Evolutionary conservation across 148 eudicot genomes (phyloP).

Genomic region (Fallopia convolvulus): DNA sequence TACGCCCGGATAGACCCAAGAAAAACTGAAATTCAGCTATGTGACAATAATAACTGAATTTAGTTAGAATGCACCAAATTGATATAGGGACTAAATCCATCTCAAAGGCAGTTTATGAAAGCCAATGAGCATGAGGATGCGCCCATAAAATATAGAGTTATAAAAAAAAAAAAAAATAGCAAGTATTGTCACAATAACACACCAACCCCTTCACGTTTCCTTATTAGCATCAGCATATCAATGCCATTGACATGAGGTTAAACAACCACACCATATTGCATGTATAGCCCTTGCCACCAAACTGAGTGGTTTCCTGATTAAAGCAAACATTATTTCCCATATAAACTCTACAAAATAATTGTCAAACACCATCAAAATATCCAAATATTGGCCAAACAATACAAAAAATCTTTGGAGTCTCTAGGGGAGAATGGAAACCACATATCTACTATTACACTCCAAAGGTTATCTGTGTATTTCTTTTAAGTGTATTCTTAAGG

Average conservation of each 20-base stretch:
- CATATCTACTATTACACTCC: not conserved
- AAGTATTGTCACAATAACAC: not conserved
- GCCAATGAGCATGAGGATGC: too few relatives aligned
- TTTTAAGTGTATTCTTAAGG: too few relatives aligned
- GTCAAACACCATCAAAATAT: not conserved
- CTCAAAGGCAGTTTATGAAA: too few relatives aligned
- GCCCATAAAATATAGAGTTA: not conserved
- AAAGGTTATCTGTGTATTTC: too few relatives aligned
- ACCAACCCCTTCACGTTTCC: not conserved
- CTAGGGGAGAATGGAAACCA: not conserved
- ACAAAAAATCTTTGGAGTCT: not conserved
- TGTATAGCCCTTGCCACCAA: not conserved
- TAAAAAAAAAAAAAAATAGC: not conserved
- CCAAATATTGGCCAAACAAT: not conserved
- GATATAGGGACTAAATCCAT: too few relatives aligned
- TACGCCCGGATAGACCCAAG: too few relatives aligned
- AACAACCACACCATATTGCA: too few relatives aligned
- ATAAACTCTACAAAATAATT: not conserved
- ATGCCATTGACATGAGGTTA: not conserved
- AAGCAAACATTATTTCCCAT: not conserved
- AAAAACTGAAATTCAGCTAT: too few relatives aligned
- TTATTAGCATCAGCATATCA: not conserved
- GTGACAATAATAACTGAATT: too few relatives aligned
- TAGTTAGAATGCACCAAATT: too few relatives aligned
- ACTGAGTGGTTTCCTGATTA: not conserved